Conservation (phyloP, 1,284 basidiomycete species). For the Phenoliferia sp. region DNA sequence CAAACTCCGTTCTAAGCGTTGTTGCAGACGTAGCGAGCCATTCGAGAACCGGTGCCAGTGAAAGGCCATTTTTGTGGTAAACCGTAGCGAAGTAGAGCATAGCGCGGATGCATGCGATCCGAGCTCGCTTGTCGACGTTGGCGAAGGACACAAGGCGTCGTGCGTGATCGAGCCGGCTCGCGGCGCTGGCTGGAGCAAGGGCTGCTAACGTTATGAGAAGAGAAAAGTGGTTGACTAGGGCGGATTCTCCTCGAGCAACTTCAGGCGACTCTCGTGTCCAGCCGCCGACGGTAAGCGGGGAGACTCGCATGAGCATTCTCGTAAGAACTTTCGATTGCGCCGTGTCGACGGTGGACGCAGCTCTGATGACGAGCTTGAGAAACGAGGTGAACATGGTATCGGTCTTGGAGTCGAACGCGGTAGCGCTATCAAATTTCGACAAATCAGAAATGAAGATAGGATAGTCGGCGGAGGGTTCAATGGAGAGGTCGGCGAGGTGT, state of each 20-base stretch:
- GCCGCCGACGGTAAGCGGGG: slow-evolving; percentile 64
- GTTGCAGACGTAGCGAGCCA: slow-evolving; percentile 66
- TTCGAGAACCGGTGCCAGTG: slow-evolving; percentile 54
- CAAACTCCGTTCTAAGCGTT: slow-evolving; percentile 57
- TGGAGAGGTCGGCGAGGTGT: slow-evolving; percentile 68
- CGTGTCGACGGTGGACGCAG: slow-evolving; percentile 43
- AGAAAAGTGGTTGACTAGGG: slow-evolving; percentile 80
- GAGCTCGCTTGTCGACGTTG: slow-evolving; percentile 63
- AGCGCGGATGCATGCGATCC: slow-evolving; percentile 68
- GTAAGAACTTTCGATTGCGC: slow-evolving; percentile 46
- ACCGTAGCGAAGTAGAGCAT: slow-evolving; percentile 69
- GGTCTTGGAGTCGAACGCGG: slow-evolving; percentile 51
- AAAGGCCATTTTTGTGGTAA: slow-evolving; percentile 56
- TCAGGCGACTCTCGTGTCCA: slow-evolving; percentile 57
- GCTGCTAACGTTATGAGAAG: slow-evolving; percentile 71
- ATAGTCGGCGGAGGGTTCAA: slow-evolving; percentile 65
- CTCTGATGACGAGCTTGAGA: slow-evolving; percentile 66
- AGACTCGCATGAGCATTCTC: slow-evolving; percentile 70
- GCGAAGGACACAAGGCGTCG: slow-evolving; percentile 64
- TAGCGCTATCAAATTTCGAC: slow-evolving; percentile 53
- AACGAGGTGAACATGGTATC: slow-evolving; percentile 78
- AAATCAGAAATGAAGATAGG: slow-evolving; percentile 60
- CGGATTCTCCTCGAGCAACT: slow-evolving; percentile 58
- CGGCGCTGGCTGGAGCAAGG: slow-evolving; percentile 59
- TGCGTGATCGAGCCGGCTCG: slow-evolving; percentile 57